Conservation (phyloP, 164 flowering plant species). For the Dillenia suffruticosa region DNA sequence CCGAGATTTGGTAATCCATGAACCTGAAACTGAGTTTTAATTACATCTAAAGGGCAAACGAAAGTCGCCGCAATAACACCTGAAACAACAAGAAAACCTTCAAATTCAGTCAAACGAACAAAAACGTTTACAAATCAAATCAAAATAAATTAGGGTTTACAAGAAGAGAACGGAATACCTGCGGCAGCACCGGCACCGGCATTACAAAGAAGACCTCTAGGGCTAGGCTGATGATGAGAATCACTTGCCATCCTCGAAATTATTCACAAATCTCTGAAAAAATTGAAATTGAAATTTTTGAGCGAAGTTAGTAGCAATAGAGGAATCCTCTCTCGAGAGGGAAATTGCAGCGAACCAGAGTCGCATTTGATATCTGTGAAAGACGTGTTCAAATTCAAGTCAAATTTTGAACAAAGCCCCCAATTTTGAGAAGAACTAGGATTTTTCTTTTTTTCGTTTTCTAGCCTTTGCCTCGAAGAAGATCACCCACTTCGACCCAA, state of each 20-base stretch:
- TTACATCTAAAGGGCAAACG: conserved; percentile 97
- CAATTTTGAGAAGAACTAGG: background rate
- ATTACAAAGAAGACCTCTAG: conserved; percentile 67
- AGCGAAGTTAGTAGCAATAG: conserved; percentile 1
- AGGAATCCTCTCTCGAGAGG: conserved; percentile 72
- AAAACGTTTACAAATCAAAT: background rate
- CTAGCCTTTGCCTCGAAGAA: background rate
- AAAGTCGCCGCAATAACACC: conserved; percentile 94
- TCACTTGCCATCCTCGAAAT: conserved; percentile 34
- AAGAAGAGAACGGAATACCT: conserved; percentile 36
- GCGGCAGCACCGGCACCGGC: conserved; percentile 98
- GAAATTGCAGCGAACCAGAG: conserved; percentile 43
- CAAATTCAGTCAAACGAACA: background rate
- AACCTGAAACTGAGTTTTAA: conserved; percentile 94
- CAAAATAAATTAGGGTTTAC: background rate
- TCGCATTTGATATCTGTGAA: conserved; percentile 44
- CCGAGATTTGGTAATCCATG: conserved; percentile 70
- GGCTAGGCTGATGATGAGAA: conserved; percentile 40
- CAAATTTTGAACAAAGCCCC: background rate
- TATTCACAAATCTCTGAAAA: conserved; percentile 4
- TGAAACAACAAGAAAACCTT: conserved; percentile 19
- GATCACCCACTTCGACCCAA: too few relatives aligned
- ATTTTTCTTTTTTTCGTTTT: background rate
- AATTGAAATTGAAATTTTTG: background rate
- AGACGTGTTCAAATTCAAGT: background rate